These are phyloP conservation scores for Schizophyllum amplum DNA, from an alignment of 1,284 basidiomycete species.

Conservation along the genomic window DNA sequence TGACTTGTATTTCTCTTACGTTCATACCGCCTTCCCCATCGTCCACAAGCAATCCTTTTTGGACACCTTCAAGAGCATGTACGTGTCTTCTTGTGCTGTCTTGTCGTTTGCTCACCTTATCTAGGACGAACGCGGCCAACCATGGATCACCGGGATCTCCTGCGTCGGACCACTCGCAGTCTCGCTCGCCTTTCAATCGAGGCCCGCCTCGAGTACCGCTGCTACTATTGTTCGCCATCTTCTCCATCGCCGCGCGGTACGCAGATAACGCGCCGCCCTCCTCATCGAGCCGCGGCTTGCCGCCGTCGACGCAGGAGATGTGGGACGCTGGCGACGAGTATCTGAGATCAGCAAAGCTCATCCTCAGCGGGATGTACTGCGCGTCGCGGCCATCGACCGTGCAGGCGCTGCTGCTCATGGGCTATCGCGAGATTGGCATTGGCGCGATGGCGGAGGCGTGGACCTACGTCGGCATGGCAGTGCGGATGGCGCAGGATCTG, in stretches of 20 bases:
- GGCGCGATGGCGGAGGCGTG: constrained; percentile 85
- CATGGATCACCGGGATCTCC: constrained; percentile 20
- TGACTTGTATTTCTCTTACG: constrained; percentile 70
- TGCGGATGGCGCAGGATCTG: constrained; percentile 81
- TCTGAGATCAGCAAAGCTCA: constrained; percentile 57
- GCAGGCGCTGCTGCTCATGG: constrained; percentile 72
- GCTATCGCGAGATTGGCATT: constrained; percentile 78
- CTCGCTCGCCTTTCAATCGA: constrained; percentile 21
- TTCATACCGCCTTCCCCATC: constrained; percentile 69
- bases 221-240: constrained; percentile 71
- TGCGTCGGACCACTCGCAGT: constrained; percentile 9
- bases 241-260: constrained; percentile 69
- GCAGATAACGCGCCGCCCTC: constrained; percentile 29
- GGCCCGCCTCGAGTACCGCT: constrained; percentile 45
- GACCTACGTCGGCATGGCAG: constrained; percentile 74
- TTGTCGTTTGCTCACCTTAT: not conserved
- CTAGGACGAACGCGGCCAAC: constrained; percentile 8
- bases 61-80: constrained; percentile 42
- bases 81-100: not conserved
- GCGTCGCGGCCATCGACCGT: constrained; percentile 59
- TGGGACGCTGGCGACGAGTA: constrained; percentile 78
- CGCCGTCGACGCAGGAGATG: constrained; percentile 33
- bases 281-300: constrained; percentile 38
- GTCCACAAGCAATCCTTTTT: constrained; percentile 66
- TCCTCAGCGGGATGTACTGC: constrained; percentile 63